These are phyloP conservation scores for Phialocephala sp. DNA, from an alignment of 2,329 filamentous ascomycete species.

Conservation along the genomic window DNA sequence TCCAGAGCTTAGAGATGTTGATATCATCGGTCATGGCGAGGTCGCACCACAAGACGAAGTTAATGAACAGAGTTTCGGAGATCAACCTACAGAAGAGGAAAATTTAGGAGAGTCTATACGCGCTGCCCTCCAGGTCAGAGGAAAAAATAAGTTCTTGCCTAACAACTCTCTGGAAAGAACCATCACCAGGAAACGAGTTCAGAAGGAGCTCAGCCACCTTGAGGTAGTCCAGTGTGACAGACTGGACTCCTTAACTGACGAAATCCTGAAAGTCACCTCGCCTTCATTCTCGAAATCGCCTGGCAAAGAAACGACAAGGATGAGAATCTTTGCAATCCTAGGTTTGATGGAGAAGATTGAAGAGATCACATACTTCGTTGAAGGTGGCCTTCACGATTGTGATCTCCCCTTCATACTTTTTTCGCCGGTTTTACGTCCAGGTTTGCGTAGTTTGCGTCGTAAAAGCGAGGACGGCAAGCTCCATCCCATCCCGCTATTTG, in stretches of 20 bases:
- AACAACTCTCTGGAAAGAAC: not conserved
- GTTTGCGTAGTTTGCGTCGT: not conserved
- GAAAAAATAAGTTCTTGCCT: not conserved
- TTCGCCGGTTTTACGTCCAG: not conserved
- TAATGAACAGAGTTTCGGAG: not conserved
- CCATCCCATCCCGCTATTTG: no score
- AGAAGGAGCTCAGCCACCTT: not conserved
- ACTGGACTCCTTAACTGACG: not conserved
- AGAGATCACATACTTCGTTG: not conserved
- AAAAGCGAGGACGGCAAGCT: not conserved
- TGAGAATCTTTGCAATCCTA: conserved; percentile 6
- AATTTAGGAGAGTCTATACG: not conserved
- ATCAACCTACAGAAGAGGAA: no score
- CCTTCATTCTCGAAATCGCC: not conserved
- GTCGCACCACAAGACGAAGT: not conserved
- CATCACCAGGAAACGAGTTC: not conserved
- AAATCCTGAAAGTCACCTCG: not conserved
- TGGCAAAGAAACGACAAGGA: not conserved
- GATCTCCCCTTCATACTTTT: not conserved
- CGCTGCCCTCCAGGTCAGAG: not conserved
- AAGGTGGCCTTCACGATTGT: not conserved
- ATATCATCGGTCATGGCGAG: not conserved
- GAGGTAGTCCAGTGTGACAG: no score
- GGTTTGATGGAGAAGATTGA: not conserved
- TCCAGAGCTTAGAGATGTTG: not conserved